A percentile compares a stretch with the other conserved stretches of the same genome.
Conservation (phyloP, 2,329 filamentous ascomycete genomes). For the Albophoma yamanashiensis region DNA sequence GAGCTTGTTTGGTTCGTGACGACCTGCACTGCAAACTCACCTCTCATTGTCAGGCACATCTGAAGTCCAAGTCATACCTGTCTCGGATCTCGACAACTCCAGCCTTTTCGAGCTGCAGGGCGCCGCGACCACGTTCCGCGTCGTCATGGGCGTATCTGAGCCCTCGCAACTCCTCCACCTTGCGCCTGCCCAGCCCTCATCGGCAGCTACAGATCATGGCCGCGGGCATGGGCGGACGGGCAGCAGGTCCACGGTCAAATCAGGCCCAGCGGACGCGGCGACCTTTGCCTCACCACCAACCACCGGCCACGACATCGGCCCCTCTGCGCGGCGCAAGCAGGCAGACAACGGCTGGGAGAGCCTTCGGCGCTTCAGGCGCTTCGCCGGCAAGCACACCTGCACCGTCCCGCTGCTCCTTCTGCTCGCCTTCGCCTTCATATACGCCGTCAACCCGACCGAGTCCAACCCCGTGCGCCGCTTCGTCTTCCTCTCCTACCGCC, state of each 20-base stretch:
- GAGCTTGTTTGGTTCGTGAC: not conserved
- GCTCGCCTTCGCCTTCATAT: constrained; percentile 51
- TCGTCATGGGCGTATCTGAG: constrained; percentile 32
- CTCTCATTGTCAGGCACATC: not conserved
- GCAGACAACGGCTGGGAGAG: not conserved
- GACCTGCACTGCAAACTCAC: not conserved
- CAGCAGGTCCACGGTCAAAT: constrained; percentile 34
- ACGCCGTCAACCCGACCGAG: constrained; percentile 63
- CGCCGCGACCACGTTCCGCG: not conserved
- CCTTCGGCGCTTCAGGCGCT: not conserved
- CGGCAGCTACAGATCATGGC: constrained; percentile 22
- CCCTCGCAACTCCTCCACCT: constrained; percentile 45
- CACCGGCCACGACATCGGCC: constrained; percentile 43
- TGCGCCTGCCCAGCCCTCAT: constrained; percentile 34
- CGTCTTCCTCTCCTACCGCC: constrained; percentile 81
- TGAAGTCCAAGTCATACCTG: not conserved
- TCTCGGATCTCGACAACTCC: not conserved
- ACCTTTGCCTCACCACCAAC: constrained; percentile 35
- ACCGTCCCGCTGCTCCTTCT: constrained; percentile 59
- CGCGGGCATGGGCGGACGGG: constrained; percentile 43
- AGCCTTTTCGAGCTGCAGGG: not conserved
- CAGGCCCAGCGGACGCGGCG: constrained; percentile 16
- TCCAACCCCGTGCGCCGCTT: constrained; percentile 71
- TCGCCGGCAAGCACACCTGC: constrained; percentile 49
- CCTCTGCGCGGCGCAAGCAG: constrained; percentile 24